These are phyloP conservation scores for Penicillium occitanis DNA, from an alignment of 2,329 filamentous ascomycete species.

Conservation along the genomic window DNA sequence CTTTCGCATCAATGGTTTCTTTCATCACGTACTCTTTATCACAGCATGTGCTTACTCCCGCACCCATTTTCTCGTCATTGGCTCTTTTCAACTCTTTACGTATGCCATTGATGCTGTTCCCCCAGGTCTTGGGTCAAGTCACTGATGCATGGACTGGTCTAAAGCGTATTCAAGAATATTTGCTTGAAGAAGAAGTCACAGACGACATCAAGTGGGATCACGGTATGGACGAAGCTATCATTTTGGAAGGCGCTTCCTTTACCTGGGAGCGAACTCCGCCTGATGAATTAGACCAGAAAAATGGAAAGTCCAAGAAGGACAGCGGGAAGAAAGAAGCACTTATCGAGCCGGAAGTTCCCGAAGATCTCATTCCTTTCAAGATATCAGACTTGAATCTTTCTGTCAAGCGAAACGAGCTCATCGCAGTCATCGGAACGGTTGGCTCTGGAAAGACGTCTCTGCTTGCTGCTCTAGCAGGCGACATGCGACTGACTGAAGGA, in stretches of 20 bases:
- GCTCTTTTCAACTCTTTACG: slow-evolving; percentile 90
- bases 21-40: slow-evolving; percentile 77
- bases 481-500: slow-evolving; percentile 74
- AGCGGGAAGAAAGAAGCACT: slow-evolving; percentile 26
- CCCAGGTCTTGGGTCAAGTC: slow-evolving; percentile 82
- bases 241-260: slow-evolving; percentile 71
- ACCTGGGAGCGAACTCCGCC: slow-evolving; percentile 69
- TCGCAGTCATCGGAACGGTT: slow-evolving; percentile 64
- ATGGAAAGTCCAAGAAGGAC: slow-evolving; percentile 13
- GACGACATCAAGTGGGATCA: slow-evolving; percentile 65
- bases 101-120: slow-evolving; percentile 84
- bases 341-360: slow-evolving; percentile 22
- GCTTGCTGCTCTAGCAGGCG: slow-evolving; percentile 82
- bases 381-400: slow-evolving; percentile 40
- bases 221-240: slow-evolving; percentile 58
- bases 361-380: slow-evolving; percentile 39
- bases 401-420: slow-evolving; percentile 40
- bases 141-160: slow-evolving; percentile 87
- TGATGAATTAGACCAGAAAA: slow-evolving; percentile 20
- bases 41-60: slow-evolving; percentile 68
- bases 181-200: slow-evolving; percentile 79
- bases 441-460: slow-evolving; percentile 89
- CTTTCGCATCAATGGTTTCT: slow-evolving; percentile 91
- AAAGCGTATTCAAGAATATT: slow-evolving; percentile 80
- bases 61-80: slow-evolving; percentile 85